Evolutionary conservation across 2,329 filamentous ascomycete species (phyloP), one percentile per base, ranked within the genome.

Genomic region (Metarhizium robertsii): DNA sequence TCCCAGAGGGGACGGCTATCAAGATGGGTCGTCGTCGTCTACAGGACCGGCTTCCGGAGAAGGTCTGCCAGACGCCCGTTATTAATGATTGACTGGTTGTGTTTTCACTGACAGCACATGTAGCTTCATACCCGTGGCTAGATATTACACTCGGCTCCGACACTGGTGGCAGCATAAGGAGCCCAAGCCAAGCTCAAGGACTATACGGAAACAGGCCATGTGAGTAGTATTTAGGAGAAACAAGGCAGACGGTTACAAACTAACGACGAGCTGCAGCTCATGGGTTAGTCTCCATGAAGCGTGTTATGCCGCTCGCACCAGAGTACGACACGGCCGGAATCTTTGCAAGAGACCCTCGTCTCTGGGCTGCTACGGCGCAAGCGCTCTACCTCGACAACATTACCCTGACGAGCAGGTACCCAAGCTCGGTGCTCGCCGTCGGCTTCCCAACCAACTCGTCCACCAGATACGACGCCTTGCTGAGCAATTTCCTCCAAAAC

Each of bases 1-100:
- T 56, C 71, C 73, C 1, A 63, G 72, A n/a, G 77, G 73, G 1
- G 78, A 80, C 59, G 72, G 74, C 2, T 77, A 77, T 52, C 72
- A 73, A 57, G 64, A 68, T 11, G 74, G 73, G 1, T 78, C 75
- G 0, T 78, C 66, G 0, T 70, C 67, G 2, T 70, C 69, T 1
- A 64, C 67, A 0, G 71, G 69, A 0, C 58, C 61, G 3, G 61
- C 61, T 2, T 53, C 60, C 1, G 60, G 58, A 16, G 48, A 40
- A 51, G 55, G 55, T 57, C 10, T 34, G 54, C 45, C 10, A 7
- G 25, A 49, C 32, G 13, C 11, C 6, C 20, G 13, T 8, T 5
- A 2, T 5, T 18, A 4, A 4, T 10, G 8, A 25, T 4, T 25
- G 3, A 25, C 25, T 25, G 25, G 25, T 25, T 25, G 25, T 25